phyloP scores from a whole-genome alignment of 257 asterid species.

The Nicotiana undulata region DNA sequence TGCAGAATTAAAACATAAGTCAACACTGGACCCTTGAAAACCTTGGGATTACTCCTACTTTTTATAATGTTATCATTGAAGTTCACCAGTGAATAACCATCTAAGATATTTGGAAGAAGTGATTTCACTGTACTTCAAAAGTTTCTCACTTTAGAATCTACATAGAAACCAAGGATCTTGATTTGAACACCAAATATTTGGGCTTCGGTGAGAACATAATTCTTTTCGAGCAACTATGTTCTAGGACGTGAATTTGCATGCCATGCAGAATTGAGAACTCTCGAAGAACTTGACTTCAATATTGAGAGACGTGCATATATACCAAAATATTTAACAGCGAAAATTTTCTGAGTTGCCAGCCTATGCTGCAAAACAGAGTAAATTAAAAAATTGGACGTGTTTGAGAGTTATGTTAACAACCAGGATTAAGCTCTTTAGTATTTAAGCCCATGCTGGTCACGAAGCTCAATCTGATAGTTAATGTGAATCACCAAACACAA shows the following conservation, averaged over 20 bases:
- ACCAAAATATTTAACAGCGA: background rate
- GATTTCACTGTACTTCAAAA: background rate
- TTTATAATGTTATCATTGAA: background rate
- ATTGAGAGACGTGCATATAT: background rate
- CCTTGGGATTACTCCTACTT: background rate
- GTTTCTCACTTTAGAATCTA: background rate
- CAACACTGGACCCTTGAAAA: background rate
- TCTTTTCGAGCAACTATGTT: background rate
- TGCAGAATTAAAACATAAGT: background rate
- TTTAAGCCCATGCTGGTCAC: background rate
- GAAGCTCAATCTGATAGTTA: background rate
- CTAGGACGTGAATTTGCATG: background rate
- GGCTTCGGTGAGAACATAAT: background rate
- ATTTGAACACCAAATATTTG: background rate
- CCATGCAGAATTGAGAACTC: background rate
- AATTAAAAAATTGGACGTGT: background rate
- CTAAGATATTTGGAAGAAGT: conserved; percentile 1
- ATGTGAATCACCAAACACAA: background rate
- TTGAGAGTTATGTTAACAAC: background rate
- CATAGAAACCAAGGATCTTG: background rate
- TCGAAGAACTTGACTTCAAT: background rate
- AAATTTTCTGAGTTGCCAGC: background rate
- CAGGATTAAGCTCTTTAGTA: background rate
- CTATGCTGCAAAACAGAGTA: background rate
- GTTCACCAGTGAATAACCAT: background rate